Evolutionary conservation across 2,329 filamentous ascomycete genomes (phyloP).

Genomic region (Penicillium sp.): DNA sequence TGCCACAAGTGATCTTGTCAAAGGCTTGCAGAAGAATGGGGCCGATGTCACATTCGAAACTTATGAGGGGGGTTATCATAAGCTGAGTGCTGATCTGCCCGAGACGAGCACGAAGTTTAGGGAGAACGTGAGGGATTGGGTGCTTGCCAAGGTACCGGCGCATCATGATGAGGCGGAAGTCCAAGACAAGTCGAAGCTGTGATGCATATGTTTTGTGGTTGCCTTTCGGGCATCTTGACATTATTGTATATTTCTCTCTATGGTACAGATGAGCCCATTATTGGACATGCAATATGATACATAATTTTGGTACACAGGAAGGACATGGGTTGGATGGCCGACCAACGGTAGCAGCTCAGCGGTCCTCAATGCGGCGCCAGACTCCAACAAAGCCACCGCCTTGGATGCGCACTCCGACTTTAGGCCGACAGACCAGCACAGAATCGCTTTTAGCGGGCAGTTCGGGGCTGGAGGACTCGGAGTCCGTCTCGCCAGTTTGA

Average conservation of each 20-base stretch:
- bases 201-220: background rate
- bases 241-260: slow-evolving; percentile 5
- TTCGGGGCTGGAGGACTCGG: slow-evolving; percentile 12
- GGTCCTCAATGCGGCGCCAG: slow-evolving; percentile 47
- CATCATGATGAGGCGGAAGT: background rate
- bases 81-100: slow-evolving; percentile 45
- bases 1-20: slow-evolving; percentile 66
- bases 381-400: slow-evolving; percentile 57
- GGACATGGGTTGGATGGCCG: background rate
- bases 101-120: slow-evolving; percentile 41
- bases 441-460: slow-evolving; percentile 29
- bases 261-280: slow-evolving; percentile 2
- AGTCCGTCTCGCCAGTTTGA: slow-evolving; percentile 3
- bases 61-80: slow-evolving; percentile 80
- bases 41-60: slow-evolving; percentile 69
- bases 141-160: slow-evolving; percentile 44
- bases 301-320: slow-evolving; percentile 11
- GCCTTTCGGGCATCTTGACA: background rate
- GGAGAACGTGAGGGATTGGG: slow-evolving; percentile 67
- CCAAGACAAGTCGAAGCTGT: slow-evolving; percentile 11
- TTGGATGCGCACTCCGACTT: slow-evolving; percentile 49
- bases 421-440: slow-evolving; percentile 56
- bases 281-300: slow-evolving; percentile 10
- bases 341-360: slow-evolving; percentile 11
- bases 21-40: slow-evolving; percentile 64